Base-by-base conservation (phyloP, 768 basidiomycete species). In the Tephrocybe sp. region DNA sequence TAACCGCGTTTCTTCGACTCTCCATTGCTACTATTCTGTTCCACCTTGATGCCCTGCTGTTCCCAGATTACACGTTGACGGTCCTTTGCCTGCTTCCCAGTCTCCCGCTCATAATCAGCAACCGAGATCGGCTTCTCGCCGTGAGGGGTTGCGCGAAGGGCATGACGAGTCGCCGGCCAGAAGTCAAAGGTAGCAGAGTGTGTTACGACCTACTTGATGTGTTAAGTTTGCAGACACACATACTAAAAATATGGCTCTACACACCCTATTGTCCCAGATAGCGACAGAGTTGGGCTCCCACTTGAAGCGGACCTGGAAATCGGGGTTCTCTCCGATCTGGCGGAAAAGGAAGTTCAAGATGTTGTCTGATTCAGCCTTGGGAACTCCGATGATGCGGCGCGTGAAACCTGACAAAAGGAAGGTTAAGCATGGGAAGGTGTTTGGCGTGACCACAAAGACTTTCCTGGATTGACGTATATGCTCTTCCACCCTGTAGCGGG, bases 401-500 rank as follows among this genome's bases (percentile, higher is more conserved):
- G 88, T 90, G 70, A 93, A 93, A 14, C 90, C 87, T 82, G 60
- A 23, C 36, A 41, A 39, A 45, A 25, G 30, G 30, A 38, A n/a
- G 38, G 24, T 26, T 4, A 36, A 12, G 34, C 20, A 25, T 53
- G 32, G 25, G 45, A 26, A 53, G 15, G 12, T 30, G 32, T 24
- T 5, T 25, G 24, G 21, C 21, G 38, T 30, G 5, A 30, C 28
- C 9, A n/a, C 14, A 30, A 45, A 23, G 42, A 48, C 33, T 23
- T 51, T 79, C 83, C 86, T 30, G 86, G 83, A 63, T 93, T 92
- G 62, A 93, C 85, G 61, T 85, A 92, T 55, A 93, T 69, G 52
- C 81, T 84, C 77, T 93, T 92, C 82, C 85, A 88, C 11, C 90
- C 89, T 0, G 91, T 94, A 1, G 77, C 84, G 17, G 92, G 90